Evolutionary conservation across 1,284 basidiomycete species (phyloP), one percentile per base, ranked within the genome.

Genomic region (Takashimella tepidaria): DNA sequence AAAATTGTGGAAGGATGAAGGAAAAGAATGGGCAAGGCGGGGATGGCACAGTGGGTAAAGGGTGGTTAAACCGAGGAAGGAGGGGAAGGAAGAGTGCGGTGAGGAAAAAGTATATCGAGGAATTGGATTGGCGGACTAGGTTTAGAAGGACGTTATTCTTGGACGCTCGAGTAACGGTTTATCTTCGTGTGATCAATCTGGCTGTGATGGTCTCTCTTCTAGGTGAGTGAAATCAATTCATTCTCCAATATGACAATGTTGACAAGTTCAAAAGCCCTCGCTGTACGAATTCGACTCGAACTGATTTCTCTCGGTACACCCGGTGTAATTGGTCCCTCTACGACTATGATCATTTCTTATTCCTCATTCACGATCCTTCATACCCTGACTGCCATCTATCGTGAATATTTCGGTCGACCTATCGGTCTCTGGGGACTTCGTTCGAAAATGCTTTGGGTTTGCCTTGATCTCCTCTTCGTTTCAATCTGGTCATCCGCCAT

Each of bases 391-490:
- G 76, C 75, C 12, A 73, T 78, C 24, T 73, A 76, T 63, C 67
- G 76, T 40, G 80, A 82, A 64, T 81, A 80, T 64, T 79, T 78
- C 62, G 79, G 80, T 13, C 69, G 74, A 21, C 81, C 81, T 1
- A 81, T 82, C 57, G 81, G 81, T 4, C 68, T 82, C 3, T 82
- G 81, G 81, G 70, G 67, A 23, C 67, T 79, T 37, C 67, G 75
- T 23, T 75, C 70, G 45, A 79, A 79, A 58, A 78, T 77, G 72
- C 59, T 74, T 21, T 77, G 71, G 73, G 72, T 74, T 10, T 73
- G 73, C 49, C 53, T 74, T 13, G 79, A 80, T 60, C 68, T 82
- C 26, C 58, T 81, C 41, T 81, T 82, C 54, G 77, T 82, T 51
- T 73, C 66, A 0, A 53, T 75, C 11, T 73, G 73, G 74, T 68